phyloP scores from a whole-genome alignment of 805 yeast genomes.

The Teunomyces cretensis region DNA sequence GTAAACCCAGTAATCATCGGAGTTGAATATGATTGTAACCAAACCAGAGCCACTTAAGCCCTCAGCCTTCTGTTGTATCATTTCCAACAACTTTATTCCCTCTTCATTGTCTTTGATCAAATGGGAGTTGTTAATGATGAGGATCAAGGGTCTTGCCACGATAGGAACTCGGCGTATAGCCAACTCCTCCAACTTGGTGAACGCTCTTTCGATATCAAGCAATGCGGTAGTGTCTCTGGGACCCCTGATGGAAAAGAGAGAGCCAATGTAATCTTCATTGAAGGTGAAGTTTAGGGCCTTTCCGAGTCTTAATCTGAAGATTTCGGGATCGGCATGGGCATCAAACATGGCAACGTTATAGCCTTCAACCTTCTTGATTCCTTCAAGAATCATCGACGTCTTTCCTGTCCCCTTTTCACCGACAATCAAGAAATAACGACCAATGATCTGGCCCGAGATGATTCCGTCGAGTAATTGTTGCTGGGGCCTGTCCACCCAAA shows the following conservation, averaged over 20 bases:
- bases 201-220: constrained; percentile 79
- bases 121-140: constrained; percentile 74
- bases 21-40: constrained; percentile 68
- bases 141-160: constrained; percentile 54
- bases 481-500: constrained; percentile 72
- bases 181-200: constrained; percentile 70
- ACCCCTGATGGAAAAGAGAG: constrained; percentile 75
- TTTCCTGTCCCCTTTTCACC: constrained; percentile 91
- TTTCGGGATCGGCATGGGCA: constrained; percentile 85
- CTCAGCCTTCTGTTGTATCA: constrained; percentile 83
- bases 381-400: constrained; percentile 70
- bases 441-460: constrained; percentile 59
- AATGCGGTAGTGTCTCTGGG: constrained; percentile 84
- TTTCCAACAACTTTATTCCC: constrained; percentile 66
- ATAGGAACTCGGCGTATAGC: constrained; percentile 51
- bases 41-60: constrained; percentile 70
- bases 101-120: constrained; percentile 74
- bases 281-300: constrained; percentile 70
- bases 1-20: constrained; percentile 86
- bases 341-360: constrained; percentile 68
- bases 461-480: constrained; percentile 65
- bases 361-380: constrained; percentile 64
- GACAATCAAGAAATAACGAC: constrained; percentile 68
- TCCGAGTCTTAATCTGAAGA: constrained; percentile 74
- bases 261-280: constrained; percentile 81